These are phyloP conservation scores for Cymbopogon citratus DNA, from an alignment of 176 grass and related monocot genomes.

Conservation along the genomic window DNA sequence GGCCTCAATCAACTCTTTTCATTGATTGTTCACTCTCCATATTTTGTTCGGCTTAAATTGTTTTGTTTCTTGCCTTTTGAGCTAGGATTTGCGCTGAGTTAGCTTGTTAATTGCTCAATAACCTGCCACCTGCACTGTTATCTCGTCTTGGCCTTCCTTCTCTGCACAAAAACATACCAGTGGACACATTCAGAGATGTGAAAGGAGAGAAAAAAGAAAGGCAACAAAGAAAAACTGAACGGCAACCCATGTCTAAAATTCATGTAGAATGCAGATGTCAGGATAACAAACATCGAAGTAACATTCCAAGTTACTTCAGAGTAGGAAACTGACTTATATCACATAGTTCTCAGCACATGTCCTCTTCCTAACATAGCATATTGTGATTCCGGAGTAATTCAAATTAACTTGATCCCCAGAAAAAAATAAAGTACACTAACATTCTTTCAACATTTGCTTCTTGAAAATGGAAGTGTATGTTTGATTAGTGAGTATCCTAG, in stretches of 20 bases:
- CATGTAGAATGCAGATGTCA: neutral
- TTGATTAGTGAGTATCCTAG: neutral
- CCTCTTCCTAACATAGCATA: neutral
- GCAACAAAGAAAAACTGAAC: too few relatives aligned
- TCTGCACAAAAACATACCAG: constrained; percentile 7
- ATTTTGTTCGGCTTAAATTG: neutral
- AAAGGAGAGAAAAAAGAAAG: neutral
- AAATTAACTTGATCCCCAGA: neutral
- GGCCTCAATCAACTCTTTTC: neutral
- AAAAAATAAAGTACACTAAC: neutral
- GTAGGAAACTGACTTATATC: neutral
- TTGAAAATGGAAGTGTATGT: neutral
- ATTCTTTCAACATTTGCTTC: neutral
- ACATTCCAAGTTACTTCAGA: neutral
- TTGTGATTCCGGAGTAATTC: neutral
- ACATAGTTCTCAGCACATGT: neutral
- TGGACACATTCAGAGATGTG: neutral
- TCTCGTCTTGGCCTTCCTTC: constrained; percentile 28
- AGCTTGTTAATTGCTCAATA: constrained; percentile 23
- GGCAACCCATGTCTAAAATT: neutral
- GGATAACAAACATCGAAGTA: neutral
- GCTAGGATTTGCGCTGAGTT: neutral
- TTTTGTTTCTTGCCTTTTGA: neutral
- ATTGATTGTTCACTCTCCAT: neutral
- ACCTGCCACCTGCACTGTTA: neutral